Evolutionary conservation across 2,329 filamentous ascomycete genomes (phyloP).

Genomic region (Albophoma yamanashiensis): DNA sequence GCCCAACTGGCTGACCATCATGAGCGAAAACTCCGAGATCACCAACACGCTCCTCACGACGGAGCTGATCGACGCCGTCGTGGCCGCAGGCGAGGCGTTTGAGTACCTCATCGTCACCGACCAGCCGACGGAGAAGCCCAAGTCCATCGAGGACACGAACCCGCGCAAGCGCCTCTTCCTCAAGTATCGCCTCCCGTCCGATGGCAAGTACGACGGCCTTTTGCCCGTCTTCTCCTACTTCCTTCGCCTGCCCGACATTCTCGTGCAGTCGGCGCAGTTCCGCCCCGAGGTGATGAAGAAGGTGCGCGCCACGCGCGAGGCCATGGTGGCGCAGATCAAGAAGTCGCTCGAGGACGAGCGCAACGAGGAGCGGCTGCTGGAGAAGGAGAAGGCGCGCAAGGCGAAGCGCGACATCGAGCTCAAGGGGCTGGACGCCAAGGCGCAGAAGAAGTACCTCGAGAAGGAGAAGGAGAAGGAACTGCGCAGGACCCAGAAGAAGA

Average conservation of each 20-base stretch:
- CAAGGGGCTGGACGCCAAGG: slow-evolving; percentile 66
- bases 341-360: slow-evolving; percentile 71
- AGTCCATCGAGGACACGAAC: slow-evolving; percentile 69
- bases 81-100: slow-evolving; percentile 64
- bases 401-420: slow-evolving; percentile 80
- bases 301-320: slow-evolving; percentile 69
- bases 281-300: slow-evolving; percentile 83
- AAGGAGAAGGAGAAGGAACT: slow-evolving; percentile 68
- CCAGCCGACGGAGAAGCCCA: slow-evolving; percentile 78
- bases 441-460: slow-evolving; percentile 77
- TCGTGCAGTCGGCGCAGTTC: slow-evolving; percentile 72
- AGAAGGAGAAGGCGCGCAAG: slow-evolving; percentile 71
- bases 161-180: slow-evolving; percentile 84
- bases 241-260: slow-evolving; percentile 71
- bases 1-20: slow-evolving; percentile 80
- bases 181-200: slow-evolving; percentile 57
- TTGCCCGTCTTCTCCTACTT: slow-evolving; percentile 71
- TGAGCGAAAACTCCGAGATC: slow-evolving; percentile 95
- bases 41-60: slow-evolving; percentile 77
- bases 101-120: slow-evolving; percentile 86
- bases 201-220: slow-evolving; percentile 53
- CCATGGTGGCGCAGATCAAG: slow-evolving; percentile 67
- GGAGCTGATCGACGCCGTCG: slow-evolving; percentile 74
- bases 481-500: slow-evolving; percentile 43
- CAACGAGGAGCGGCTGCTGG: slow-evolving; percentile 62